Conservation (phyloP, 139 green algal species). For the Gonium pectorale region DNA sequence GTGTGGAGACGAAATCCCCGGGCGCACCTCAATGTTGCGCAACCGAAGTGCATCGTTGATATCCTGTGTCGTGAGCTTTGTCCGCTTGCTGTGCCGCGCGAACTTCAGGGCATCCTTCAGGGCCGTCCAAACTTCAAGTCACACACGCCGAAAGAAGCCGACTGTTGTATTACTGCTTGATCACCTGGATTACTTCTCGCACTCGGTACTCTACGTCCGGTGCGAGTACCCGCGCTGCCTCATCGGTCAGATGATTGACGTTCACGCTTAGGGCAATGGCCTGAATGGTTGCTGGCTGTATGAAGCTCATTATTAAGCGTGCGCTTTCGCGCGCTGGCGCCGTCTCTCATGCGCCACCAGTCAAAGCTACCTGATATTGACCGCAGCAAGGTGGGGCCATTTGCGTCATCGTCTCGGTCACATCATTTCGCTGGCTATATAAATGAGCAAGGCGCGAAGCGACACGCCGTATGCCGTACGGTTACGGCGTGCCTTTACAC, state of each 20-base stretch:
- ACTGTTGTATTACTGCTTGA: not conserved
- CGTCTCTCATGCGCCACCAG: too few species aligned
- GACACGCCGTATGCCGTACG: too few species aligned
- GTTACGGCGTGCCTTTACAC: too few species aligned
- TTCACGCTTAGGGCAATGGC: conserved; percentile 78
- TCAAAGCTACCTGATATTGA: too few species aligned
- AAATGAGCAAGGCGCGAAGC: too few species aligned
- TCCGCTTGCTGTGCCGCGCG: conserved; percentile 83
- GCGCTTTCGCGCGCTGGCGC: too few species aligned
- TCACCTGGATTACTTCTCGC: conserved; percentile 91
- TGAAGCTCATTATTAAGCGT: conserved; percentile 28
- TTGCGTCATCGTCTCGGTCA: too few species aligned
- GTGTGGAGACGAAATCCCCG: not conserved
- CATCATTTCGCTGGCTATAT: too few species aligned
- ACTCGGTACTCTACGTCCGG: conserved; percentile 93
- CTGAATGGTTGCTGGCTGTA: conserved; percentile 53
- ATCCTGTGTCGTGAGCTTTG: conserved; percentile 81
- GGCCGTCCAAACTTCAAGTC: not conserved
- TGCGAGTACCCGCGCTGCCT: conserved; percentile 73
- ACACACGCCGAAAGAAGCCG: not conserved
- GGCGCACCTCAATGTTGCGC: conserved; percentile 77
- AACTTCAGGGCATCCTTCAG: conserved; percentile 91
- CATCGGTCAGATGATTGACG: conserved; percentile 67
- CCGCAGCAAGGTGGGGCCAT: too few species aligned
- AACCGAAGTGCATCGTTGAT: conserved; percentile 84